These are phyloP conservation scores for Microascus cirrosus DNA, from an alignment of 2,329 filamentous ascomycete genomes.

Conservation along the genomic window DNA sequence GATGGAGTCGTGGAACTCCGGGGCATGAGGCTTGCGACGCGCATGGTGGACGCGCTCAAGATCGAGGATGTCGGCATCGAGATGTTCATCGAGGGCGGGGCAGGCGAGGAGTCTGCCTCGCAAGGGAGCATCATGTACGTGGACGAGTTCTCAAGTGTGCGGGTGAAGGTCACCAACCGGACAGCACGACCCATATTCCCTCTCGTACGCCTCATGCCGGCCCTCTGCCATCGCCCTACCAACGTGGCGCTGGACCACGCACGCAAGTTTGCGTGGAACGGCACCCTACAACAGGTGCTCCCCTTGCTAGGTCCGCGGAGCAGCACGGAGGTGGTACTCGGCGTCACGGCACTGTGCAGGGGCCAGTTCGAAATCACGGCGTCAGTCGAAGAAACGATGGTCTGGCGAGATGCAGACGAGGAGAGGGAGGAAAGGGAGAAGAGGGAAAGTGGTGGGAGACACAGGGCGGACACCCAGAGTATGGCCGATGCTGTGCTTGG, in stretches of 20 bases:
- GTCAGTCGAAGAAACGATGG: constrained; percentile 66
- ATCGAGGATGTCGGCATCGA: constrained; percentile 67
- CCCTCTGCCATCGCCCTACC: constrained; percentile 60
- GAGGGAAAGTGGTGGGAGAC: constrained; percentile 15
- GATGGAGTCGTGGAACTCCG: constrained; percentile 66
- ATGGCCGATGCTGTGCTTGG: constrained; percentile 49
- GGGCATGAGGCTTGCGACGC: constrained; percentile 57
- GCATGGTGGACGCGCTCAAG: constrained; percentile 76
- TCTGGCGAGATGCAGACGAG: constrained; percentile 28
- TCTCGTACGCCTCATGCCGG: constrained; percentile 65
- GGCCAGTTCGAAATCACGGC: constrained; percentile 77
- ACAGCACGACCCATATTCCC: constrained; percentile 56
- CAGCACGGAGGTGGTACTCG: constrained; percentile 51
- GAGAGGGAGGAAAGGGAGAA: constrained; percentile 14
- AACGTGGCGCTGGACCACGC: constrained; percentile 70
- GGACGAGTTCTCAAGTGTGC: constrained; percentile 54
- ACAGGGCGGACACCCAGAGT: constrained; percentile 40
- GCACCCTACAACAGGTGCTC: constrained; percentile 66
- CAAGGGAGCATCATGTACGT: constrained; percentile 16
- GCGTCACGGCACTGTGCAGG: constrained; percentile 63
- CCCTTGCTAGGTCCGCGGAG: constrained; percentile 49
- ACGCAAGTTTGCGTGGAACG: constrained; percentile 75
- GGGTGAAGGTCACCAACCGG: constrained; percentile 64
- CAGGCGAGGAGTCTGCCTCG: constrained; percentile 15
- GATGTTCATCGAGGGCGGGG: constrained; percentile 36